Conservation (phyloP, 257 asterid species). For the Solanum tarapatanum region DNA sequence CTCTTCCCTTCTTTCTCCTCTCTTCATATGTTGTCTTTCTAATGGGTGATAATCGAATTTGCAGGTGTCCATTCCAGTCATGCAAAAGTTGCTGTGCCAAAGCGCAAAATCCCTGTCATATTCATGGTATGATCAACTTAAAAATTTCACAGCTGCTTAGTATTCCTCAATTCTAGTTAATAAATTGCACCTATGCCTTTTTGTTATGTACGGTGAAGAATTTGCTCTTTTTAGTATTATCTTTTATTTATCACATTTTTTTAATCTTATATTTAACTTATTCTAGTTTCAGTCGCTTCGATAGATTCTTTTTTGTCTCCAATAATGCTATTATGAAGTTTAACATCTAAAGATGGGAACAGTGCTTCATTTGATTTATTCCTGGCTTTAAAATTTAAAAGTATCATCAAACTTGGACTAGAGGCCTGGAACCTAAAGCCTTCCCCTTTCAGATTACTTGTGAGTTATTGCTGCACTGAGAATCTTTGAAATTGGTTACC, state of each 20-base stretch:
- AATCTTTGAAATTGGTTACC: neutral
- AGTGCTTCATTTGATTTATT: neutral
- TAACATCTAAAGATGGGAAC: neutral
- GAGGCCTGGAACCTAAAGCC: neutral
- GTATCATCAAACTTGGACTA: neutral
- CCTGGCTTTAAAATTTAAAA: neutral
- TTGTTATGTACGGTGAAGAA: neutral
- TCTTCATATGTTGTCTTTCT: neutral
- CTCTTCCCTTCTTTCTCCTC: neutral
- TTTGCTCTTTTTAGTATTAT: neutral
- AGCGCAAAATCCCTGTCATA: constrained; percentile 96
- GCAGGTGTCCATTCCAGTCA: constrained; percentile 93
- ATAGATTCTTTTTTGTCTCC: neutral
- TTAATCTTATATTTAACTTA: neutral
- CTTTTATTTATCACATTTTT: neutral
- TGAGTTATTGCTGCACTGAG: neutral
- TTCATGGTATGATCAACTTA: constrained; percentile 49
- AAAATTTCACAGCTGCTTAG: neutral
- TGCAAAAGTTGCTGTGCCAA: constrained; percentile 94
- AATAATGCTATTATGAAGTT: neutral
- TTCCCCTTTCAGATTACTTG: neutral
- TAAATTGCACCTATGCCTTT: neutral
- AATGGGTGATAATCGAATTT: constrained; percentile 4
- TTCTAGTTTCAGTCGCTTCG: neutral
- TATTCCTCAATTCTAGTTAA: neutral